A percentile compares a stretch with the other conserved stretches of the same genome.
These are phyloP conservation scores for Ajuga reptans DNA, from an alignment of 305 asterid genomes.

Conservation along the genomic window DNA sequence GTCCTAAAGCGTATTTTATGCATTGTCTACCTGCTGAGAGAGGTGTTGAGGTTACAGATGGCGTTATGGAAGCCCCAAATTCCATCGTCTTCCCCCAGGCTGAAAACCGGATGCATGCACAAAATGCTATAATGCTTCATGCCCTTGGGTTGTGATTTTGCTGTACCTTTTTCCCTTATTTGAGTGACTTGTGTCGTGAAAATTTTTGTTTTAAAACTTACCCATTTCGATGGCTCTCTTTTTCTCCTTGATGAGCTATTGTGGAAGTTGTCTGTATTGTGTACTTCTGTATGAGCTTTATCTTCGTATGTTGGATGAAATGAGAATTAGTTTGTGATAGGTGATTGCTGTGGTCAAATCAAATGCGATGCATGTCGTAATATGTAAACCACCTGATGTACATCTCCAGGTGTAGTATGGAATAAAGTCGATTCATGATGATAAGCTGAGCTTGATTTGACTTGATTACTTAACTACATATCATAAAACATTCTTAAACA, in stretches of 20 bases:
- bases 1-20: slow-evolving; percentile 72
- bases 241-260: slow-evolving; percentile 5
- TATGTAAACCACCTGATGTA: too few species aligned
- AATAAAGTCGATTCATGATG: too few species aligned
- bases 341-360: not conserved
- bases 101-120: slow-evolving; percentile 93
- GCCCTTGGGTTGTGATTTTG: slow-evolving; percentile 56
- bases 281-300: slow-evolving; percentile 1
- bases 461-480: too few species aligned
- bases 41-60: slow-evolving; percentile 76
- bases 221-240: not conserved
- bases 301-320: not conserved
- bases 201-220: not conserved
- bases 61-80: slow-evolving; percentile 72
- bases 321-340: not conserved
- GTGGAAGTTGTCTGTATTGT: not conserved
- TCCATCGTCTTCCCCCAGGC: slow-evolving; percentile 89
- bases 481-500: too few species aligned
- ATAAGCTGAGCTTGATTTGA: too few species aligned
- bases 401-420: too few species aligned
- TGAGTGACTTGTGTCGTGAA: not conserved
- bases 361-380: too few species aligned
- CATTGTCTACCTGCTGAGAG: slow-evolving; percentile 95
- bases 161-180: not conserved
- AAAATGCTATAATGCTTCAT: slow-evolving; percentile 89